Percentiles rank a stretch among this genome's conserved stretches.
phyloP scores from a whole-genome alignment of 257 asterid species.

The Solanum dulcamara region DNA sequence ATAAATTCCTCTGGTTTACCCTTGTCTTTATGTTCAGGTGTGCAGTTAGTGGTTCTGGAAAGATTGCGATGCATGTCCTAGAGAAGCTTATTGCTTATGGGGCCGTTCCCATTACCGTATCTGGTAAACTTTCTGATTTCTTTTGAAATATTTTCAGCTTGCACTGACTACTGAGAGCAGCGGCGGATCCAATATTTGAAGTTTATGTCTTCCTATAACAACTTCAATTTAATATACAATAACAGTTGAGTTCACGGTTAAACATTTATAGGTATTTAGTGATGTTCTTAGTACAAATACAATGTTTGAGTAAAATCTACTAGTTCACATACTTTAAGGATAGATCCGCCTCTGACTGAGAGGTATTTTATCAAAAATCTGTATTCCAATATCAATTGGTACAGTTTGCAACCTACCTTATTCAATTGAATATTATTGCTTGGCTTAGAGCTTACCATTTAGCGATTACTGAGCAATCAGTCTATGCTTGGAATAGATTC shows the following conservation, averaged over 20 bases:
- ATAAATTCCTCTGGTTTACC: neutral
- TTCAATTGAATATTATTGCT: neutral
- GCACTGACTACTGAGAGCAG: neutral
- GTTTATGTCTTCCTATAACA: neutral
- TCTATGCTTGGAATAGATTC: neutral
- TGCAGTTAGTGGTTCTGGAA: slow-evolving; percentile 97
- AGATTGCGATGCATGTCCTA: slow-evolving; percentile 91
- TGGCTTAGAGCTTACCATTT: neutral
- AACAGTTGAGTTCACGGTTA: neutral
- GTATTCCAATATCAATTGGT: neutral
- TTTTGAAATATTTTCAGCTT: neutral
- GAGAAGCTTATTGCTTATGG: slow-evolving; percentile 94
- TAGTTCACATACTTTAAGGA: neutral
- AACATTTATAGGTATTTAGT: neutral
- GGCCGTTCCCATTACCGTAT: slow-evolving; percentile 85
- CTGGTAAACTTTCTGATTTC: slow-evolving; percentile 39
- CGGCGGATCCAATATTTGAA: neutral
- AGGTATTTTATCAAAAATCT: neutral
- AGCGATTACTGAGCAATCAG: neutral
- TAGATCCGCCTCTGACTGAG: neutral
- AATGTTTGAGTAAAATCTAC: neutral
- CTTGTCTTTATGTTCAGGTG: slow-evolving; percentile 47
- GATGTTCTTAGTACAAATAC: neutral
- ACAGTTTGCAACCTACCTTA: neutral
- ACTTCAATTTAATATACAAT: neutral